Conservation (phyloP, 202 grass and related monocot species). For the Panicum virgatum region DNA sequence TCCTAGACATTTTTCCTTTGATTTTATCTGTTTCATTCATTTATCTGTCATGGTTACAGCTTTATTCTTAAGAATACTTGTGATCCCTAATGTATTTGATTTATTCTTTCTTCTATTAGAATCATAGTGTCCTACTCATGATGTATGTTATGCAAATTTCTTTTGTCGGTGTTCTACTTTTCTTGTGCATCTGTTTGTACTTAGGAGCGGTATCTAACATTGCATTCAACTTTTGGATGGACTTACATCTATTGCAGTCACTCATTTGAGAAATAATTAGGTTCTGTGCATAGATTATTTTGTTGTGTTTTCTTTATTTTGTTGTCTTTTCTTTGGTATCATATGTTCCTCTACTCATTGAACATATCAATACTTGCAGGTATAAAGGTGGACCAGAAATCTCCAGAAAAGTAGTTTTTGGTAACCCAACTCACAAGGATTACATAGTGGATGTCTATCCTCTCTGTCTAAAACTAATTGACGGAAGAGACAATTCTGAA, state of each 20-base stretch:
- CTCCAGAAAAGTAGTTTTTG: constrained; percentile 71
- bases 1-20: background rate
- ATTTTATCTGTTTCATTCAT: background rate
- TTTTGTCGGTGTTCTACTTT: no score
- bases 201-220: background rate
- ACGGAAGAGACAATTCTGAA: constrained; percentile 62
- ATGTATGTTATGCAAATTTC: no score
- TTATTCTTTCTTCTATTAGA: background rate
- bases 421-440: constrained; percentile 46
- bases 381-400: constrained; percentile 94
- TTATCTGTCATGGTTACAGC: background rate
- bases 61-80: background rate
- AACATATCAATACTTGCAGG: constrained; percentile 50
- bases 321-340: background rate
- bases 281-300: background rate
- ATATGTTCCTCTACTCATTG: constrained; percentile 31
- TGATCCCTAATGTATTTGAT: background rate
- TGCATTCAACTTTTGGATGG: background rate
- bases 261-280: background rate
- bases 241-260: constrained; percentile 2
- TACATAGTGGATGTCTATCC: constrained; percentile 95
- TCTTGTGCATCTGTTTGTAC: background rate
- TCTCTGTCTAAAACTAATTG: constrained; percentile 65
- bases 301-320: no score
- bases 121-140: no score